Evolutionary conservation across 108 stramenopile species (phyloP).

Genomic region (Cyclostephanos tholiformis): DNA sequence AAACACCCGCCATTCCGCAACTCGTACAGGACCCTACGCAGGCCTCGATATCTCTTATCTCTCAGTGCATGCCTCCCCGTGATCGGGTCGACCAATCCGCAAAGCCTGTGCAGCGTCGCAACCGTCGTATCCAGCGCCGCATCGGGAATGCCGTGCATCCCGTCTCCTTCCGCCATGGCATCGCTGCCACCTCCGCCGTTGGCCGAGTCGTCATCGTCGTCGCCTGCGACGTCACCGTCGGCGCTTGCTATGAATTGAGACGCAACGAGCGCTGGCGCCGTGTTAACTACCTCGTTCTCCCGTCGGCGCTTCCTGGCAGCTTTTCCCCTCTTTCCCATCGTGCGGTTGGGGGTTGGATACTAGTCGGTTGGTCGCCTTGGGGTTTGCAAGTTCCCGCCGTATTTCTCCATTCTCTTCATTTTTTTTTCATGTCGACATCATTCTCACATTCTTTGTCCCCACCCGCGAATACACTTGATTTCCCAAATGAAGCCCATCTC

Average conservation of each 20-base stretch:
- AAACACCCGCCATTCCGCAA: background rate
- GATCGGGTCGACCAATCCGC: conserved; percentile 7
- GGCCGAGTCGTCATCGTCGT: background rate
- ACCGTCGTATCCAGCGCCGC: conserved; percentile 16
- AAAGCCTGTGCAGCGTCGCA: conserved; percentile 21
- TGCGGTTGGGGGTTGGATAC: no score
- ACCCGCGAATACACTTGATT: no score
- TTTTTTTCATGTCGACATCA: no score
- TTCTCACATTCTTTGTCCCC: no score
- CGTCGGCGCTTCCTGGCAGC: conserved; percentile 10
- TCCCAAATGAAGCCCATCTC: no score
- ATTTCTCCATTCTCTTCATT: no score
- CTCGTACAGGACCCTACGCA: conserved; percentile 21
- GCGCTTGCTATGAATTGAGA: background rate
- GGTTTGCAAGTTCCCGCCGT: no score
- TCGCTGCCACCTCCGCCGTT: background rate
- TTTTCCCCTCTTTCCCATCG: conserved; percentile 15
- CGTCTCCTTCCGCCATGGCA: background rate
- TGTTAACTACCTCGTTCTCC: conserved; percentile 2
- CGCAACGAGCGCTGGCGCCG: background rate
- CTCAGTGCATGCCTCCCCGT: conserved; percentile 17
- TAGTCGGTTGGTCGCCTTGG: no score
- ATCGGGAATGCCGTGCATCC: conserved; percentile 21
- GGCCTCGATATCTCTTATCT: conserved; percentile 31
- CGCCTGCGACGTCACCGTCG: background rate